These are phyloP conservation scores for Komagataella ulmi DNA, from an alignment of 805 yeast species.

Conservation along the genomic window DNA sequence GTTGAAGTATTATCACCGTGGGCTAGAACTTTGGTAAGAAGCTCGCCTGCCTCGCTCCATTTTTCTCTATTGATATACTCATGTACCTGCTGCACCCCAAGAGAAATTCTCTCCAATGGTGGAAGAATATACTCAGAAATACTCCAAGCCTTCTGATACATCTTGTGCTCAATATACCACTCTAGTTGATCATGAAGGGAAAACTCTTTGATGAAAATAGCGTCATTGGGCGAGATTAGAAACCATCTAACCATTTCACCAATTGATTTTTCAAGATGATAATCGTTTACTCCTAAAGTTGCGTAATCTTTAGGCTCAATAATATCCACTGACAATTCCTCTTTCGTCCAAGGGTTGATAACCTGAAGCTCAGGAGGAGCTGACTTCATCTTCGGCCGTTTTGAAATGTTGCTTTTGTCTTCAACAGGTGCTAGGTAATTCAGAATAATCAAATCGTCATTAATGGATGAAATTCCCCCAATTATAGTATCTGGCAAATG, in stretches of 20 bases:
- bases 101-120: conserved; percentile 33
- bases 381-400: conserved; percentile 8
- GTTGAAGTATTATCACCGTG: conserved; percentile 9
- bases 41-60: conserved; percentile 45
- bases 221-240: conserved; percentile 72
- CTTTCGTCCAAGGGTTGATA: conserved; percentile 50
- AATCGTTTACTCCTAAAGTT: conserved; percentile 67
- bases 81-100: conserved; percentile 48
- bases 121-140: conserved; percentile 48
- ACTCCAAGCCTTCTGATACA: conserved; percentile 64
- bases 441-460: conserved; percentile 50
- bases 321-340: conserved; percentile 70
- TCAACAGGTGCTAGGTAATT: conserved; percentile 30
- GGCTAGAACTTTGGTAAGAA: conserved; percentile 28
- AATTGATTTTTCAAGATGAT: conserved; percentile 44
- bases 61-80: conserved; percentile 23
- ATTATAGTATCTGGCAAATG: conserved; percentile 38
- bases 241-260: conserved; percentile 34
- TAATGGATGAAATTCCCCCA: conserved; percentile 68
- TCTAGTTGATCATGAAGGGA: conserved; percentile 53
- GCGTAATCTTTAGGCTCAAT: conserved; percentile 46
- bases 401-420: conserved; percentile 4
- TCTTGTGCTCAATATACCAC: conserved; percentile 52
- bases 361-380: conserved; percentile 66
- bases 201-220: conserved; percentile 62